phyloP scores from a whole-genome alignment of 257 asterid species.

The Solanum sparsipilum region DNA sequence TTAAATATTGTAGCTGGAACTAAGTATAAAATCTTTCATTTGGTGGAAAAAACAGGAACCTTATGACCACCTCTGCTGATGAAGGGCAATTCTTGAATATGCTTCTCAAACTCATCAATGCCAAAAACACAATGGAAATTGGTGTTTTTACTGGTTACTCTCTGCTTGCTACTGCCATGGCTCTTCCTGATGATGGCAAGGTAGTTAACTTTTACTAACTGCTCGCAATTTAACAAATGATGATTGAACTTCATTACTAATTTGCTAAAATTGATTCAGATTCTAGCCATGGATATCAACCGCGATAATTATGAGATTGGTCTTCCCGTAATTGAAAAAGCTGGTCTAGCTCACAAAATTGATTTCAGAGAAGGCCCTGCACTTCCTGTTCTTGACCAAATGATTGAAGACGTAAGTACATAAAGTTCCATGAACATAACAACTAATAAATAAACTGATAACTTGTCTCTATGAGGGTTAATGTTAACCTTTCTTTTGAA shows the following conservation, averaged over 20 bases:
- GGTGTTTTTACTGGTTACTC: conserved; percentile 66
- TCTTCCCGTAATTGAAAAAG: conserved; percentile 42
- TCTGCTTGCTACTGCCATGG: conserved; percentile 45
- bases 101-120: conserved; percentile 47
- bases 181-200: conserved; percentile 47
- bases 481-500: not conserved
- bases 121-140: conserved; percentile 41
- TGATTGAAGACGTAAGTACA: conserved; percentile 4
- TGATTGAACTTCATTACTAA: too few species aligned
- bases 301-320: conserved; percentile 40
- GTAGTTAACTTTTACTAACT: conserved; percentile 1
- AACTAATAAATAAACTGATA: not conserved
- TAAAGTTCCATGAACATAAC: not conserved
- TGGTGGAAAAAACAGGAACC: conserved; percentile 10
- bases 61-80: conserved; percentile 54
- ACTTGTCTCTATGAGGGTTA: not conserved
- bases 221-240: too few species aligned
- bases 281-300: conserved; percentile 45
- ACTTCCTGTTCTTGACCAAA: conserved; percentile 9
- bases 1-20: not conserved
- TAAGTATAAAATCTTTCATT: not conserved
- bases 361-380: conserved; percentile 21
- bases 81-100: conserved; percentile 43
- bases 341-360: conserved; percentile 36
- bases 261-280: conserved; percentile 2